Evolutionary conservation across 2,329 filamentous ascomycete genomes (phyloP).

Genomic region (Pseudogymnoascus sp.): DNA sequence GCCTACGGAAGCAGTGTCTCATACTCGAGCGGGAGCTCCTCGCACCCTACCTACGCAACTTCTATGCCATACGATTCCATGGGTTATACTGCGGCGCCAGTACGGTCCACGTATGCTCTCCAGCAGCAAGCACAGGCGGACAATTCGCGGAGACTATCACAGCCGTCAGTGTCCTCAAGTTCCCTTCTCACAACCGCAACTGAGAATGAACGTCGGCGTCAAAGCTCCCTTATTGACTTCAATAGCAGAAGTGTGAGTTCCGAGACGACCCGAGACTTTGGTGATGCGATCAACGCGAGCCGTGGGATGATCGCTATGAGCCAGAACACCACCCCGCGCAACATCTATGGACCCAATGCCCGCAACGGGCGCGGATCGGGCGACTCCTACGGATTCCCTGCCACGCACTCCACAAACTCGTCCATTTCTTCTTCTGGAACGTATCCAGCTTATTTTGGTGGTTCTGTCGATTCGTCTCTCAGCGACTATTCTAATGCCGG

Average conservation of each 20-base stretch:
- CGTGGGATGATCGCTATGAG: slow-evolving; percentile 93
- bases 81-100: slow-evolving; percentile 62
- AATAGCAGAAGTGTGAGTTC: slow-evolving; percentile 49
- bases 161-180: slow-evolving; percentile 65
- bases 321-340: slow-evolving; percentile 87
- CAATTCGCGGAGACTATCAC: slow-evolving; percentile 62
- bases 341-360: slow-evolving; percentile 67
- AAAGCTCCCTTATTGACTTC: slow-evolving; percentile 58
- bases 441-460: slow-evolving; percentile 76
- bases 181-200: slow-evolving; percentile 33
- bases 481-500: slow-evolving; percentile 89
- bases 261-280: slow-evolving; percentile 60
- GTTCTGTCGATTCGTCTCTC: slow-evolving; percentile 74
- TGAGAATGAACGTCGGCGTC: slow-evolving; percentile 36
- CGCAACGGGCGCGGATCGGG: slow-evolving; percentile 60
- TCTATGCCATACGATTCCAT: slow-evolving; percentile 67
- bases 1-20: slow-evolving; percentile 59
- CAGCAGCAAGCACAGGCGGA: slow-evolving; percentile 45
- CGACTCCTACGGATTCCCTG: slow-evolving; percentile 87
- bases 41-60: slow-evolving; percentile 24
- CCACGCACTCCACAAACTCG: slow-evolving; percentile 75
- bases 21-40: slow-evolving; percentile 59
- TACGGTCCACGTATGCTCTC: slow-evolving; percentile 51
- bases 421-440: slow-evolving; percentile 81
- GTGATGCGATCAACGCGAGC: slow-evolving; percentile 84